phyloP scores from a whole-genome alignment of 2,329 filamentous ascomycete genomes.

The Pseudogymnoascus sp. region DNA sequence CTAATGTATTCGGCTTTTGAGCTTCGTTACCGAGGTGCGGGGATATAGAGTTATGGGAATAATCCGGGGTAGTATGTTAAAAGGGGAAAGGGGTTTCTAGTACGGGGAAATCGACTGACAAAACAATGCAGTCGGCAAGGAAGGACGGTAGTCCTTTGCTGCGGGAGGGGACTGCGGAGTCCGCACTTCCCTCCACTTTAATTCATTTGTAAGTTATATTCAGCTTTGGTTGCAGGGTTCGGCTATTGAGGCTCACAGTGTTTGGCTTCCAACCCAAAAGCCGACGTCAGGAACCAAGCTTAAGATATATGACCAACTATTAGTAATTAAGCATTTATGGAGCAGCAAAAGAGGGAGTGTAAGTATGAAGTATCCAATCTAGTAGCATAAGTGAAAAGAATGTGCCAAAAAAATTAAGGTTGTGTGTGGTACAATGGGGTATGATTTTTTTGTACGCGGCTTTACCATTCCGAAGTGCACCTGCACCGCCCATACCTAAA shows the following conservation, averaged over 20 bases:
- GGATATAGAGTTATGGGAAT: background rate
- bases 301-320: background rate
- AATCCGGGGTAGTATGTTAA: background rate
- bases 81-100: background rate
- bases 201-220: background rate
- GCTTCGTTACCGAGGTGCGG: background rate
- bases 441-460: background rate
- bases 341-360: background rate
- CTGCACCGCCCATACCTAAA: background rate
- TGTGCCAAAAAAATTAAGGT: background rate
- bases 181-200: background rate
- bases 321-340: background rate
- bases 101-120: background rate
- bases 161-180: background rate
- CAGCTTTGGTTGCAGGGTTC: background rate
- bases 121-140: background rate
- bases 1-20: background rate
- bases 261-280: background rate
- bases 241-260: background rate
- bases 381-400: background rate
- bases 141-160: background rate
- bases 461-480: background rate
- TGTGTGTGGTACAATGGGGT: background rate
- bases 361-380: background rate
- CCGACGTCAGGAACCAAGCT: background rate